Evolutionary conservation across 768 basidiomycete genomes (phyloP).

Genomic region (Boletus rubroflammeus): DNA sequence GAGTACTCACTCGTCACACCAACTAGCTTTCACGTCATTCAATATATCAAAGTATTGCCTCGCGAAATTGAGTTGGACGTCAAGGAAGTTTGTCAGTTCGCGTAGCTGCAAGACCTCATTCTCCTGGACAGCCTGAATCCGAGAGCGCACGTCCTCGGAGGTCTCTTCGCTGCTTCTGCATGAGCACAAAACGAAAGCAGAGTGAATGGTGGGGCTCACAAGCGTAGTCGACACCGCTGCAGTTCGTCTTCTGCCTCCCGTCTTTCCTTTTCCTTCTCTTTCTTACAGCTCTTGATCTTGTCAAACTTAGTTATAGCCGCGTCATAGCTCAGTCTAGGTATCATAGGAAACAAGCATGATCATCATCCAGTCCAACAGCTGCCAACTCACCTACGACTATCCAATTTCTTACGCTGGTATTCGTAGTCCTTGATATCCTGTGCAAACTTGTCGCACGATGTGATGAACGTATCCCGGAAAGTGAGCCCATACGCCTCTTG

Average conservation of each 20-base stretch:
- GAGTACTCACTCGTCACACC: conserved; percentile 58
- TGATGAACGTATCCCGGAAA: conserved; percentile 70
- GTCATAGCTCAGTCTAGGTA: conserved; percentile 67
- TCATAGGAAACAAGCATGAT: not conserved
- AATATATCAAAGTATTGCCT: conserved; percentile 72
- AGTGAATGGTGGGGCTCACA: conserved; percentile 45
- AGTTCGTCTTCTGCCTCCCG: conserved; percentile 81
- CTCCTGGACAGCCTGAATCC: conserved; percentile 78
- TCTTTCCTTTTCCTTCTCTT: conserved; percentile 73
- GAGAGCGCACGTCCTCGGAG: conserved; percentile 74
- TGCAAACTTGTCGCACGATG: conserved; percentile 58
- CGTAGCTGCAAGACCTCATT: conserved; percentile 69
- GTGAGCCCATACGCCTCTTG: conserved; percentile 78
- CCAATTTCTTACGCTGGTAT: conserved; percentile 76
- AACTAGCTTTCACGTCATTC: conserved; percentile 61
- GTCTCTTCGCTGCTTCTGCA: conserved; percentile 68
- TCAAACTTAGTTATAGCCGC: conserved; percentile 68
- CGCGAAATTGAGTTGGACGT: conserved; percentile 71
- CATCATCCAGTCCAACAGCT: not conserved
- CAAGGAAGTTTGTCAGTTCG: conserved; percentile 68
- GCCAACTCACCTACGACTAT: conserved; percentile 65
- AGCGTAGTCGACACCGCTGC: conserved; percentile 64
- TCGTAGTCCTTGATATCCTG: conserved; percentile 86
- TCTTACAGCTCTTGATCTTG: conserved; percentile 67
- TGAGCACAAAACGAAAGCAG: conserved; percentile 7